These are phyloP conservation scores for Cryptococcus sp. DNA, from an alignment of 1,284 basidiomycete genomes.

Conservation along the genomic window DNA sequence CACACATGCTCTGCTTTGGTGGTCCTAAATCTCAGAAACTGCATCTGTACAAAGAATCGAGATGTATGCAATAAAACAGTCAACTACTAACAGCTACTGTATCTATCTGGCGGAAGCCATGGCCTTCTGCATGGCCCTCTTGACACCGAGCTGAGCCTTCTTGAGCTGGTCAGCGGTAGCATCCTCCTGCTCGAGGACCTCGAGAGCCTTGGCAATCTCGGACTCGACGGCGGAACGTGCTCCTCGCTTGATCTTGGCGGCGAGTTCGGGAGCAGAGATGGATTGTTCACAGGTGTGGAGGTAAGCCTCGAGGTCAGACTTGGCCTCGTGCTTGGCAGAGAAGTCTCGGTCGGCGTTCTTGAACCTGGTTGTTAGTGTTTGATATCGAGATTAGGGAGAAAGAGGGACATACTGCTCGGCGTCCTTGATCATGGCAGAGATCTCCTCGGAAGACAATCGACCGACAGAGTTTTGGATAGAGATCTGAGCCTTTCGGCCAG, in stretches of 20 bases:
- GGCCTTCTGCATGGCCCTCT: conserved; percentile 93
- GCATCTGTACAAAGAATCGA: too few relatives aligned
- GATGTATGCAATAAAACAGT: too few relatives aligned
- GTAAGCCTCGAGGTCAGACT: conserved; percentile 93
- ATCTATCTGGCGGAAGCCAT: conserved; percentile 49
- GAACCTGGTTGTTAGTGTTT: conserved; percentile 54
- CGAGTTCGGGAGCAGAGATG: conserved; percentile 70
- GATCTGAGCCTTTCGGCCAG: conserved; percentile 93
- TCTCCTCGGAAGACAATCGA: conserved; percentile 88
- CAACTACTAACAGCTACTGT: too few relatives aligned
- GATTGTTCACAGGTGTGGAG: conserved; percentile 69
- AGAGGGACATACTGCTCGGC: too few relatives aligned
- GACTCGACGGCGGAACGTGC: conserved; percentile 87
- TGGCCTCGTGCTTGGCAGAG: conserved; percentile 91
- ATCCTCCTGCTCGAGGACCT: conserved; percentile 94
- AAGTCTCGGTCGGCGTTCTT: conserved; percentile 96
- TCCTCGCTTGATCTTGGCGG: conserved; percentile 94
- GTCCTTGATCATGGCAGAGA: conserved; percentile 98
- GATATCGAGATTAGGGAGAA: conserved; percentile 2
- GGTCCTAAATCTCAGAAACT: too few relatives aligned
- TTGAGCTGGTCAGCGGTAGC: conserved; percentile 86
- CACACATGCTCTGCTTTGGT: too few relatives aligned
- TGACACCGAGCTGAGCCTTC: conserved; percentile 86
- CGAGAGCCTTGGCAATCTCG: conserved; percentile 91
- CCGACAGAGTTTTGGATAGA: conserved; percentile 79